Evolutionary conservation across 371 early-diverging fungal species (phyloP), one percentile per base, ranked within the genome.

Genomic region (Mucor ambiguus): DNA sequence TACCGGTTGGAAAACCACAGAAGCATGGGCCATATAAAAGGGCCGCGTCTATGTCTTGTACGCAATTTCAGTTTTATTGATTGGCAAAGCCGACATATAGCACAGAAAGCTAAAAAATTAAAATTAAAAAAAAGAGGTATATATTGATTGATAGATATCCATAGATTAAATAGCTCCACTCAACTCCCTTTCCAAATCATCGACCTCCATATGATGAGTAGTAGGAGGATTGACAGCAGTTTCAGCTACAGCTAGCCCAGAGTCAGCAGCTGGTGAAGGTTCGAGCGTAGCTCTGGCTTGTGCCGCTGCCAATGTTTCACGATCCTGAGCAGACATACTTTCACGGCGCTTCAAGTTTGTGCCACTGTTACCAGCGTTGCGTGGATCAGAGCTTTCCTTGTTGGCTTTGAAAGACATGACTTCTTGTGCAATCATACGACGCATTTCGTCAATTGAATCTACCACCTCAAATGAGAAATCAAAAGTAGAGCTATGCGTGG

Each of bases 381-480:
- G 73, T 41, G 72, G 70, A 48, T 35, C 55, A 32, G 56, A 70
- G 67, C 60, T 48, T 48, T 76, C 68, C 63, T 77, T 79, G 49
- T 61, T 70, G 35, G 72, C 69, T 58, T 87, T 90, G 74, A 84
- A 90, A 29, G 85, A 80, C 82, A 90, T 85, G 46, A 96, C 94
- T 72, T 97, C 96, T 68, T 91, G 86, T 18, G 93, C 92, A 76
- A 97, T 95, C 89, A 94, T 83, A 90, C 95, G 75, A 77, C 90
- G 92, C 92, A 98, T 95, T 11, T 94, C 94, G 28, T 92, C 92
- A 66, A 96, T 90, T 2, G 87, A 78, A 54, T 95, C 94, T 24
- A 92, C 85, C 26, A 85, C 79, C 76, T 98, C 98, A 76, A 98
- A 98, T 2, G 93, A 90, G 79, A 98, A 96, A 75, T 96, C 96